Conservation (phyloP, 2,329 filamentous ascomycete species). For the Aureobasidium sp. region DNA sequence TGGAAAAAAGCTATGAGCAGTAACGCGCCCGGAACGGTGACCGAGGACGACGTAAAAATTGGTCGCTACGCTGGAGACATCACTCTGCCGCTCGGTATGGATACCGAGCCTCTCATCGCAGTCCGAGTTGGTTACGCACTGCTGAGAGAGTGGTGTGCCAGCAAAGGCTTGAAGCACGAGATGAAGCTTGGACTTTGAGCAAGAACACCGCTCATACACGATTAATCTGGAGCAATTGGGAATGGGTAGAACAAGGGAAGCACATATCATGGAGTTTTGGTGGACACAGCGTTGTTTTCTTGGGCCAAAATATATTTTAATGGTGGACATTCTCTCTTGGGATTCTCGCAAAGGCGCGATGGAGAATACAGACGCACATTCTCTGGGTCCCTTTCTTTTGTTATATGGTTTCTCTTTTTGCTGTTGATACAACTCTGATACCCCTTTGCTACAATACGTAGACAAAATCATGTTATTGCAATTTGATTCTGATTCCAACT, state of each 20-base stretch:
- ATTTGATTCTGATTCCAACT: background rate
- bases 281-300: background rate
- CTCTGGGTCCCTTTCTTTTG: background rate
- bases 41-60: conserved; percentile 29
- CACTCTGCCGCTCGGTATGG: conserved; percentile 43
- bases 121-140: conserved; percentile 49
- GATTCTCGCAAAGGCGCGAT: background rate
- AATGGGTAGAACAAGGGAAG: background rate
- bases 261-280: conserved; percentile 16
- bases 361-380: background rate
- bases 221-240: background rate
- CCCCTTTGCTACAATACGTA: conserved; percentile 4
- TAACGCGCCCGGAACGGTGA: background rate
- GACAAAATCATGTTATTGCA: background rate
- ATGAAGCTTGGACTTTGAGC: conserved; percentile 1
- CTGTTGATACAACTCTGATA: conserved; percentile 9
- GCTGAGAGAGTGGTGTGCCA: conserved; percentile 43
- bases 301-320: background rate
- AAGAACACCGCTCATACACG: background rate
- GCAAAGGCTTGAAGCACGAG: conserved; percentile 4
- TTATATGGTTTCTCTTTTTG: conserved; percentile 9
- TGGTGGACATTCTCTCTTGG: background rate
- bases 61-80: conserved; percentile 40
- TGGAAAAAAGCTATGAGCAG: conserved; percentile 31
- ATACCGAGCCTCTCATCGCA: conserved; percentile 48